Conservation (phyloP, 371 early-diverging fungal species). For the Thermomucor indicae-seudaticae region DNA sequence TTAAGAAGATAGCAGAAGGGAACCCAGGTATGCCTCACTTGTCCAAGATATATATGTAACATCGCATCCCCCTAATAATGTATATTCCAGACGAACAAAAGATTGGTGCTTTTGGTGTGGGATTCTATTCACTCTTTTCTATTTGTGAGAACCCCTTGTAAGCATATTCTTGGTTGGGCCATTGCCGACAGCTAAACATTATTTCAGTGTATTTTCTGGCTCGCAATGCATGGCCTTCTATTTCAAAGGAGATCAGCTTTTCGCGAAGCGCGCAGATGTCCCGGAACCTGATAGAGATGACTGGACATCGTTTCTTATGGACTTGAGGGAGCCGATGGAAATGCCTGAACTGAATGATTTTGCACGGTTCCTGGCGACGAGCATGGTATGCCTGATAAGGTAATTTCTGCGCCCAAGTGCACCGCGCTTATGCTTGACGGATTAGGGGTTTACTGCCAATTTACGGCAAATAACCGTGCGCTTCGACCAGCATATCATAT, state of each 20-base stretch:
- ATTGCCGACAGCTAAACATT: background rate
- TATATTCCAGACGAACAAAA: slow-evolving; percentile 40
- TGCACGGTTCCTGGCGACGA: slow-evolving; percentile 76
- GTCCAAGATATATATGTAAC: background rate
- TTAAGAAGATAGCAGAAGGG: slow-evolving; percentile 88
- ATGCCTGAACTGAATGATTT: slow-evolving; percentile 72
- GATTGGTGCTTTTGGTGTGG: slow-evolving; percentile 90
- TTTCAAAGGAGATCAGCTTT: slow-evolving; percentile 87
- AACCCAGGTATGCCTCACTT: slow-evolving; percentile 67
- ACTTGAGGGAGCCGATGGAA: slow-evolving; percentile 74
- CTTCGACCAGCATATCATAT: slow-evolving; percentile 57
- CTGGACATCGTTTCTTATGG: slow-evolving; percentile 77
- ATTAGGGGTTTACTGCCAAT: slow-evolving; percentile 73
- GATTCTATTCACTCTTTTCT: slow-evolving; percentile 83
- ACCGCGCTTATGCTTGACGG: background rate
- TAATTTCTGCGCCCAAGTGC: background rate
- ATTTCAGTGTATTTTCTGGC: slow-evolving; percentile 58
- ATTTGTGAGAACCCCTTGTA: slow-evolving; percentile 88
- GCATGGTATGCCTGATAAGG: slow-evolving; percentile 46
- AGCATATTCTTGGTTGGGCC: slow-evolving; percentile 11
- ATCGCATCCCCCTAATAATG: background rate
- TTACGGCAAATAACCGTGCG: slow-evolving; percentile 63
- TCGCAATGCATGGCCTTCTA: slow-evolving; percentile 85
- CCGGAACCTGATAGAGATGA: slow-evolving; percentile 40
- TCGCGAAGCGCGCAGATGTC: slow-evolving; percentile 67